Conservation (phyloP, 2,329 filamentous ascomycete genomes). For the Pyrenochaeta sp. region DNA sequence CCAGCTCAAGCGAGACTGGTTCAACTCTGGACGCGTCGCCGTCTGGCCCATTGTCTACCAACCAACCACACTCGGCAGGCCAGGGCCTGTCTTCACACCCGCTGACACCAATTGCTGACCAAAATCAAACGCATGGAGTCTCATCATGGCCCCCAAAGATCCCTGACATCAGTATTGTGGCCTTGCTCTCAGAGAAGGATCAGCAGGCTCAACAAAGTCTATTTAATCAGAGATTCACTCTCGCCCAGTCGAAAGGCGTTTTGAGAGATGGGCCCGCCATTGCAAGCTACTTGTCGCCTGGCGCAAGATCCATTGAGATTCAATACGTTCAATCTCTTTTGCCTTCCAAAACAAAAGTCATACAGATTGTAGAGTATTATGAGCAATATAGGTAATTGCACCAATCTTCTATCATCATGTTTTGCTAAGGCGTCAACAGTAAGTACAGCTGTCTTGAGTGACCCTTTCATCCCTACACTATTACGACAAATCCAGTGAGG, state of each 20-base stretch:
- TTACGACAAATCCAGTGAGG: no score
- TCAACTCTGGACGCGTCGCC: slow-evolving; percentile 18
- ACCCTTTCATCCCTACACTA: no score
- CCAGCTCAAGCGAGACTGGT: slow-evolving; percentile 13
- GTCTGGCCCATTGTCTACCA: slow-evolving; percentile 2
- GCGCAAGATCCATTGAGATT: slow-evolving; percentile 33
- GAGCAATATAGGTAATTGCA: slow-evolving; percentile 29
- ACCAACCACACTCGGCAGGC: neutral
- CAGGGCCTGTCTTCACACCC: neutral
- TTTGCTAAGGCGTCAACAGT: no score
- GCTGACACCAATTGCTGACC: neutral
- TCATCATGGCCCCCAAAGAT: slow-evolving; percentile 23
- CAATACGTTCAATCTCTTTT: slow-evolving; percentile 50
- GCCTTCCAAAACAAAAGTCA: slow-evolving; percentile 34
- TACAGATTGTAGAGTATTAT: slow-evolving; percentile 50
- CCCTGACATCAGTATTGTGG: slow-evolving; percentile 36
- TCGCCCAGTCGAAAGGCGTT: slow-evolving; percentile 17
- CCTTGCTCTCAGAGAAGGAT: slow-evolving; percentile 34
- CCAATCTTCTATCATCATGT: no score
- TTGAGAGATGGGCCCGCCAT: slow-evolving; percentile 10
- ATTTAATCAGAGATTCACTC: slow-evolving; percentile 25
- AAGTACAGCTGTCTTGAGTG: no score
- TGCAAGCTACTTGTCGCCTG: slow-evolving; percentile 28
- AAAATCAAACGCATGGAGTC: slow-evolving; percentile 13
- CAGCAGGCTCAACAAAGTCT: slow-evolving; percentile 16